A percentile compares a stretch with the other conserved stretches of the same genome.
Conservation (phyloP, 768 basidiomycete genomes). For the Kondoa subrosea region DNA sequence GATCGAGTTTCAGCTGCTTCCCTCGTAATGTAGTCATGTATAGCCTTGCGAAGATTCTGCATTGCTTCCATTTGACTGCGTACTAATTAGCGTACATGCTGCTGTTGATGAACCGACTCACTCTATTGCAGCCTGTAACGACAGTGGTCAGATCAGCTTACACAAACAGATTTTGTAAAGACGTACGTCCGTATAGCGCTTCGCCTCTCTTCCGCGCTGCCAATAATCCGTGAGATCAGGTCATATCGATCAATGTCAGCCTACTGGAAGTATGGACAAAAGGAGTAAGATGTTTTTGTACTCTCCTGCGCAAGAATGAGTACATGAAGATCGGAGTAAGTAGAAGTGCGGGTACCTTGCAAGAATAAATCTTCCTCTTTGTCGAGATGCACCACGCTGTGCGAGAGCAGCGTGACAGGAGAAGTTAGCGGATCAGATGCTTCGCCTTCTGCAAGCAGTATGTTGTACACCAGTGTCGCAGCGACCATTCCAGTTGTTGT, state of each 20-base stretch:
- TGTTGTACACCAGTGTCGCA: conserved; percentile 24
- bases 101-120: conserved; percentile 78
- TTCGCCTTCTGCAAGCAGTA: conserved; percentile 16
- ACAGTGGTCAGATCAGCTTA: too few species aligned
- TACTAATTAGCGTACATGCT: too few species aligned
- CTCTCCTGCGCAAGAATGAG: conserved; percentile 43
- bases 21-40: conserved; percentile 63
- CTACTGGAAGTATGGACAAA: too few species aligned
- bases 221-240: too few species aligned
- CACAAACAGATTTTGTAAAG: neutral
- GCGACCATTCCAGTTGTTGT: conserved; percentile 78
- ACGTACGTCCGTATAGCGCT: conserved; percentile 14
- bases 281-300: conserved; percentile 94
- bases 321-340: conserved; percentile 14
- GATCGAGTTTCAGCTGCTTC: conserved; percentile 67
- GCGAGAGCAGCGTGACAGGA: conserved; percentile 21
- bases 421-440: conserved; percentile 16
- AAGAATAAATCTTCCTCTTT: conserved; percentile 12
- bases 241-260: too few species aligned
- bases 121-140: neutral
- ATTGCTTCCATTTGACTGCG: conserved; percentile 36
- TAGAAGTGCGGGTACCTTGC: neutral
- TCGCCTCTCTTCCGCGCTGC: neutral
- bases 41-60: conserved; percentile 85
- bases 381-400: conserved; percentile 15